Base-by-base conservation (phyloP, 306 rosid genomes). In the Begonia loranthoides region DNA sequence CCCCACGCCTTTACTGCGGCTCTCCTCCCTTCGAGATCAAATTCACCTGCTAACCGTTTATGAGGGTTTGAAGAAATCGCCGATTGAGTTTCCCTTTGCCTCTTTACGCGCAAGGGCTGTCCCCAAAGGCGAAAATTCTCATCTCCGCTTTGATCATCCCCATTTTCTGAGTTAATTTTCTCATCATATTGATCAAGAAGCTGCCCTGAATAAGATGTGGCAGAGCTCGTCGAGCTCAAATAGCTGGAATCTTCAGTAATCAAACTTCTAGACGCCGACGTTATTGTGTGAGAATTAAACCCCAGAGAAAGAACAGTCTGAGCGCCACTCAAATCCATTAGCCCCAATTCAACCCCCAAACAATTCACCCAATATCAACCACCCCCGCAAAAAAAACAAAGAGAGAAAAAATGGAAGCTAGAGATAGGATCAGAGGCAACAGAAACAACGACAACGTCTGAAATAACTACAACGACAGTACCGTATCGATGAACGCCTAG, bases 371-470 rank as follows among this genome's bases (percentile, higher is more conserved):
- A 43, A 10, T 11, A n/a, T 43, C 47, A n/a, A 43, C 36, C 13
- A 7, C 41, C 24, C 2, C 3, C 10, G 0, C 10, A 28, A 47
- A 6, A 15, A 19, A 46, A n/a, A n/a, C n/a, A 49, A 16, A 56
- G 39, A 9, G 38, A 6, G 43, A 39, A 39, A 39, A 6, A 6
- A 41, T 2, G 5, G 2, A 43, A 28, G 10, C 59, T 54, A 76
- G 1, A 66, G 68, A 57, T 54, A 83, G 51, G 82, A 1, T 53
- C 45, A 67, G 69, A 34, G 77, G 22, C 87, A 79, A 56, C 89
- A 82, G 76, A 71, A 80, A 46, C 94, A 83, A 45, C 87, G 87
- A 64, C 84, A 87, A 60, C 75, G 66, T 17, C 73, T 49, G 63
- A 67, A 64, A 9, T 40, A 64, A 53, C 59, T 17, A 63, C 83